A percentile compares a stretch with the other conserved stretches of the same genome.
phyloP scores from a whole-genome alignment of 23 red algal genomes.

The Chondrus crispus region DNA sequence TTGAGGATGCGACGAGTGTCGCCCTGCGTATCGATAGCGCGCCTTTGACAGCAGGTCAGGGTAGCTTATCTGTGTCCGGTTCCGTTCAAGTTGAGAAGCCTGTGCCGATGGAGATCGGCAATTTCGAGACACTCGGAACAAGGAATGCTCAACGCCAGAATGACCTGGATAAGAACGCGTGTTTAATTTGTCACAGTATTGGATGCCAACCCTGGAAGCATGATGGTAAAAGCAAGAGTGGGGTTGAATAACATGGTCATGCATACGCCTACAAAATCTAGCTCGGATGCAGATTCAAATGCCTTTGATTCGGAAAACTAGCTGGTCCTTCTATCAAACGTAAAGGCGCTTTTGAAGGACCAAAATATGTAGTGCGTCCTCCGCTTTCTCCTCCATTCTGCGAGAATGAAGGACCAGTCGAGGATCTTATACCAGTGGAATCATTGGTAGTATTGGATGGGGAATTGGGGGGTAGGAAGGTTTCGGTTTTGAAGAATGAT shows the following conservation, averaged over 20 bases:
- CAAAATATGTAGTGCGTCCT: too few species aligned
- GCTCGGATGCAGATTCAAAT: too few species aligned
- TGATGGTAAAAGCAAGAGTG: neutral
- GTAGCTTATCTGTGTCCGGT: too few species aligned
- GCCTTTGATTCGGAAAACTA: too few species aligned
- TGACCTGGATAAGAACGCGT: neutral
- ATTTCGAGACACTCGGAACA: neutral
- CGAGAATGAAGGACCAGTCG: too few species aligned
- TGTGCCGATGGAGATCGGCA: neutral
- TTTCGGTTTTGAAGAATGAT: neutral
- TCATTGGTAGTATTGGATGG: neutral
- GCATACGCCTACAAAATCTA: too few species aligned
- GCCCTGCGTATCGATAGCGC: constrained; percentile 3
- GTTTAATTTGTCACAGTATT: neutral
- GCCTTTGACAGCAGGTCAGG: neutral
- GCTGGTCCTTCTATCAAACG: too few species aligned
- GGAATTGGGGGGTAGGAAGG: neutral
- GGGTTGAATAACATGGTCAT: too few species aligned
- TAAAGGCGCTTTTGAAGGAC: too few species aligned
- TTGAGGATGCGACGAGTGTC: constrained; percentile 17
- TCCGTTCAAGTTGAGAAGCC: too few species aligned
- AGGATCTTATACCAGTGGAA: constrained; percentile 14
- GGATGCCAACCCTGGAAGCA: neutral
- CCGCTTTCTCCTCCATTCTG: too few species aligned
- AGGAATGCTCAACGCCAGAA: neutral